Base-by-base conservation (phyloP, 305 asterid genomes). In the Fraxinus latifolia region DNA sequence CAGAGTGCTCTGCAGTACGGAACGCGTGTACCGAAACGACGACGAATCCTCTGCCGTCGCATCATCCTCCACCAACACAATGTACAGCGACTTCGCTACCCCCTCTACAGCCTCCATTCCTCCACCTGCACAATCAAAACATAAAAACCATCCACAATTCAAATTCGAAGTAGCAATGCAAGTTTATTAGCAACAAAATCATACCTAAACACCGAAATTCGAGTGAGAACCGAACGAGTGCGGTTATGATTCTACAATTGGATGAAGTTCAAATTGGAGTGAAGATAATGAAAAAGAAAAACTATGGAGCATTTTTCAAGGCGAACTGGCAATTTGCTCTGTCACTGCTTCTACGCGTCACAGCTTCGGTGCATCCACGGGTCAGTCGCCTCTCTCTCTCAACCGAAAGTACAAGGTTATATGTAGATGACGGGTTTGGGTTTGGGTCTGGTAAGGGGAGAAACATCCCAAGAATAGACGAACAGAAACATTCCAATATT, bases 1-100 rank as follows among this genome's bases (percentile, higher is more conserved):
- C 88, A 96, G 90, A 86, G 96, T 86, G 77, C 94, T 94, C 92
- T 95, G 98, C 81, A 95, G 85, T 37, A 95, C 92, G n/a, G 97
- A 92, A 25, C 97, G 97, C 85, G 97, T 92, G 84, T 95, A 95
- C 67, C 98, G 89, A 77, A 92, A 94, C 79, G 96, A 89, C 78
- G 86, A 74, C 74, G 86, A 77, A 39, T 86, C 90, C 78, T 29
- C 88, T 44, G 79, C 86, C 14, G 77, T 83, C 80, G 25, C 87
- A 12, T 82, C 88, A 12, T 88, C 96, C 71, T 95, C 97, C 84
- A 83, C 84, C 92, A 95, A 97, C 83, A 89, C 94, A 62, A 95
- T 77, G 89, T 94, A 94, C 87, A 95, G 83, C 81, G 93, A 89
- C 89, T 95, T 95, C 82, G 90, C 80, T 82, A 71, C 84, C 81